Conservation (phyloP, 169 alveolate genomes). For the Plasmodium sp. region DNA sequence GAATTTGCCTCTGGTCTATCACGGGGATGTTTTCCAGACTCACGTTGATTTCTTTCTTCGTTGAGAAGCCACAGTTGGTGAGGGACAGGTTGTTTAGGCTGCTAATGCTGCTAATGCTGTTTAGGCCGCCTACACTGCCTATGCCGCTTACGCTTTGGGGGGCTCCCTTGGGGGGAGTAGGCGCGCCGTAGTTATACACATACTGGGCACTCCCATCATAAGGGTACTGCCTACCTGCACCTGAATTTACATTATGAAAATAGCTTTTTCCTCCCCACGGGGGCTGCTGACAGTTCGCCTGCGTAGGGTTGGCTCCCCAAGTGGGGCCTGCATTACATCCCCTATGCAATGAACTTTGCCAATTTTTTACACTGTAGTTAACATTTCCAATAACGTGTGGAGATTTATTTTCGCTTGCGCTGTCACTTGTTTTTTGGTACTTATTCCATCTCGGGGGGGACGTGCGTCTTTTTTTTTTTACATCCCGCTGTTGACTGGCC, state of each 20-base stretch:
- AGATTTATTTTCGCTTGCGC: neutral
- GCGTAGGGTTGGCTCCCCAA: neutral
- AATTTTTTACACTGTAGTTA: neutral
- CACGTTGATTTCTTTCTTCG: slow-evolving; percentile 33
- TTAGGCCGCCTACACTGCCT: too few relatives aligned
- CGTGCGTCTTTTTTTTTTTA: neutral
- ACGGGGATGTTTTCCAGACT: slow-evolving; percentile 39
- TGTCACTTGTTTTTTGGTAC: neutral
- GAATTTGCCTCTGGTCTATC: slow-evolving; percentile 40
- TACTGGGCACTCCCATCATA: neutral
- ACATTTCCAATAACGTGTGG: neutral
- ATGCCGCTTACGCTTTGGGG: too few relatives aligned
- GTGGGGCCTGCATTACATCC: neutral
- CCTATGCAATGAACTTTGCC: neutral
- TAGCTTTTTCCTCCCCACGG: neutral
- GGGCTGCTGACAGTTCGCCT: neutral
- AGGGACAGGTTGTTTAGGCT: neutral
- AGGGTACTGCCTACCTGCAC: neutral
- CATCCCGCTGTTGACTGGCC: neutral
- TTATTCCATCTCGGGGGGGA: neutral
- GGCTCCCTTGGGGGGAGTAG: neutral
- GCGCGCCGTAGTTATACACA: neutral
- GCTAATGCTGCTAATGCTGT: too few relatives aligned
- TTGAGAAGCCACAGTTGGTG: slow-evolving; percentile 22
- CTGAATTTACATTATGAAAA: neutral